Conservation (phyloP, 306 rosid genomes). For the Ochetophila trinervis region DNA sequence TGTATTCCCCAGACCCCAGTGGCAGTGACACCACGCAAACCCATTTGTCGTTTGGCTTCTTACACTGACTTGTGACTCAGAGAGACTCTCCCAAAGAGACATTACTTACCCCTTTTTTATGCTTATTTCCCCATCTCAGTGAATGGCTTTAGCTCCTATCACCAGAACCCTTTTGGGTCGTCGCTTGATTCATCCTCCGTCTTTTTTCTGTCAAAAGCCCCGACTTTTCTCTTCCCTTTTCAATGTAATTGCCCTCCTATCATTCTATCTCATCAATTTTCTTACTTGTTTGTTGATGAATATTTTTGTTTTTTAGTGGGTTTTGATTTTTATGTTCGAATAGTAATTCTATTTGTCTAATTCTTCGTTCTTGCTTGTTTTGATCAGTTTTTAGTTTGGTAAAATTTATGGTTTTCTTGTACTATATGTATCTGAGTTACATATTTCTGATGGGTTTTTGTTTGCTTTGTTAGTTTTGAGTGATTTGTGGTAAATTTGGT, state of each 20-base stretch:
- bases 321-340: conserved; percentile 13
- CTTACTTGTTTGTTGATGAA: conserved; percentile 3
- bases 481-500: background rate
- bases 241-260: conserved; percentile 42
- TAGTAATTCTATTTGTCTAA: no score
- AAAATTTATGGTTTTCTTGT: background rate
- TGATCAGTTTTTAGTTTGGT: no score
- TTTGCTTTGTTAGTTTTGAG: conserved; percentile 8
- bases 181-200: conserved; percentile 49
- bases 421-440: background rate
- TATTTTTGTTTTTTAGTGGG: conserved; percentile 1
- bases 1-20: no score
- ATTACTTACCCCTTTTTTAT: background rate
- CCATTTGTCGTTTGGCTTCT: no score
- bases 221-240: conserved; percentile 48
- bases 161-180: conserved; percentile 48
- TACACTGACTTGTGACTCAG: background rate
- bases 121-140: background rate
- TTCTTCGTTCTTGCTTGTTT: background rate
- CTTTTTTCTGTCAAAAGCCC: conserved; percentile 37
- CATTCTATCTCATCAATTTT: background rate
- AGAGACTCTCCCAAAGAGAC: background rate
- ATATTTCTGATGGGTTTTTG: conserved; percentile 13
- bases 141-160: conserved; percentile 69
- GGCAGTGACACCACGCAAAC: no score